Evolutionary conservation across 331 rosid genomes (phyloP).

Genomic region (Stylosanthes scabra): DNA sequence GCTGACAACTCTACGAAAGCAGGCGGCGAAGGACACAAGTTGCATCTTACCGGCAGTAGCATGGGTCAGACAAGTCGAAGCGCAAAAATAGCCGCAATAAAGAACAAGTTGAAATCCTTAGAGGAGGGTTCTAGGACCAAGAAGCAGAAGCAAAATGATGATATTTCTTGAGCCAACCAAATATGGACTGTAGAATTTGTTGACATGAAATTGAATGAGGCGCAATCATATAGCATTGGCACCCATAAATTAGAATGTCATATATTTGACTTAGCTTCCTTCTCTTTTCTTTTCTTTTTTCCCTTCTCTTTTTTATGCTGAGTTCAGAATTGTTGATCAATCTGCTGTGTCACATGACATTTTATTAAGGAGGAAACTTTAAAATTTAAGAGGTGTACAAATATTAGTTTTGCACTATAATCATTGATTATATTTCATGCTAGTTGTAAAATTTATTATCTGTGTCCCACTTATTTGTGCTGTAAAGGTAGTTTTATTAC

Average conservation of each 20-base stretch:
- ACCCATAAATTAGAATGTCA: slow-evolving; percentile 9
- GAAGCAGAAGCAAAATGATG: slow-evolving; percentile 71
- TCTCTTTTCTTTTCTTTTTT: neutral
- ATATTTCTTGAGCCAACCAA: slow-evolving; percentile 37
- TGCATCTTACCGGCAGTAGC: slow-evolving; percentile 48
- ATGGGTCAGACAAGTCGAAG: slow-evolving; percentile 67
- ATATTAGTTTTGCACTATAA: neutral
- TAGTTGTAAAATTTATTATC: neutral
- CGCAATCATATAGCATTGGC: neutral
- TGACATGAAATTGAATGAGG: slow-evolving; percentile 20
- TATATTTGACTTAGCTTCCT: neutral
- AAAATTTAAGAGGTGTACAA: neutral
- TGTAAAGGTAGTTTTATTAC: neutral
- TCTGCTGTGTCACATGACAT: too few relatives aligned
- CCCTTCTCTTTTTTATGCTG: too few relatives aligned
- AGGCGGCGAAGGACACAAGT: slow-evolving; percentile 49
- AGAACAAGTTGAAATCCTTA: slow-evolving; percentile 79
- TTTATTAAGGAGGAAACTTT: neutral
- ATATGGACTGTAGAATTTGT: slow-evolving; percentile 8
- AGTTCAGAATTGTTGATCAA: too few relatives aligned
- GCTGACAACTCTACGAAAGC: slow-evolving; percentile 46
- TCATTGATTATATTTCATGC: neutral
- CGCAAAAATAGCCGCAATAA: slow-evolving; percentile 92
- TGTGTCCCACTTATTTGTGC: neutral
- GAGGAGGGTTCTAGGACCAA: slow-evolving; percentile 69